Evolutionary conservation across 371 early-diverging fungal species (phyloP).

Genomic region (Batkoa obscura): DNA sequence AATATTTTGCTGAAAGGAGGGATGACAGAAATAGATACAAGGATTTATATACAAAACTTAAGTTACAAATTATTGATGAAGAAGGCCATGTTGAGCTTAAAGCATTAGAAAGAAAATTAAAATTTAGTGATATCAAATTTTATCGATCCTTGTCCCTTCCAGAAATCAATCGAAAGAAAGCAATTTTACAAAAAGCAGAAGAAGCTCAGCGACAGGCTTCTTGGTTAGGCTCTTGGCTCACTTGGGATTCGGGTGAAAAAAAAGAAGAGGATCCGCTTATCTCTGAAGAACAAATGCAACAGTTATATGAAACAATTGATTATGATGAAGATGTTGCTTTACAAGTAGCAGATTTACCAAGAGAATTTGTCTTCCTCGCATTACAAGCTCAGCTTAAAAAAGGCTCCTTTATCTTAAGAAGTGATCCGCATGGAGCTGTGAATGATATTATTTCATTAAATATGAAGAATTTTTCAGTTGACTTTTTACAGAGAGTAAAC

Average conservation of each 20-base stretch:
- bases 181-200: conserved; percentile 28
- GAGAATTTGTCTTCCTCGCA: conserved; percentile 51
- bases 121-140: conserved; percentile 75
- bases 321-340: conserved; percentile 64
- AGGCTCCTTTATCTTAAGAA: conserved; percentile 68
- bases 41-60: conserved; percentile 44
- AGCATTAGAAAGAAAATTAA: conserved; percentile 52
- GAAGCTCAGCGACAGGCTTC: not conserved
- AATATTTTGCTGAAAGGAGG: conserved; percentile 56
- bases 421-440: conserved; percentile 34
- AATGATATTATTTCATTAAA: conserved; percentile 39
- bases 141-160: conserved; percentile 70
- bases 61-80: conserved; percentile 26
- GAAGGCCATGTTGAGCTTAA: conserved; percentile 29
- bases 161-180: conserved; percentile 48
- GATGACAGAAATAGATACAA: conserved; percentile 69
- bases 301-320: conserved; percentile 88
- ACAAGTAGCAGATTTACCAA: conserved; percentile 47
- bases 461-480: conserved; percentile 11
- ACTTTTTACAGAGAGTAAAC: conserved; percentile 39
- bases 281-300: conserved; percentile 58
- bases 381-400: conserved; percentile 50
- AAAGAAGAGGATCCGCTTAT: conserved; percentile 22
- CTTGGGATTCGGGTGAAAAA: conserved; percentile 26
- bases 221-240: conserved; percentile 29